These are phyloP conservation scores for Rutstroemia sp. DNA, from an alignment of 2,329 filamentous ascomycete species.

Conservation along the genomic window DNA sequence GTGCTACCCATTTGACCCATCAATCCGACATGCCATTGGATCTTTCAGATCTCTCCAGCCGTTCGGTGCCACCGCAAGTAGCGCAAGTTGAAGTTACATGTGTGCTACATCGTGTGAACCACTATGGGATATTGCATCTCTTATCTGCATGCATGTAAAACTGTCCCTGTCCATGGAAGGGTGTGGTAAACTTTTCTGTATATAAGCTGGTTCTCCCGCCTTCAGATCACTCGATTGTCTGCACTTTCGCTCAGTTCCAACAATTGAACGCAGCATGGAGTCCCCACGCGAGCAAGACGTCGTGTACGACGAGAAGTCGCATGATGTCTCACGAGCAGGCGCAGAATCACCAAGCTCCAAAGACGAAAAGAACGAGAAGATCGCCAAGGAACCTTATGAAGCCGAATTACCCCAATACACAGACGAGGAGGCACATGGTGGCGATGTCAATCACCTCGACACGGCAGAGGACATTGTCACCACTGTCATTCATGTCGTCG, in stretches of 20 bases:
- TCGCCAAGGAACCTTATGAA: background rate
- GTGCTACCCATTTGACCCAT: too few species aligned
- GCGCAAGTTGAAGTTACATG: too few species aligned
- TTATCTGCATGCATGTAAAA: too few species aligned
- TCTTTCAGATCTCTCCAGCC: too few species aligned
- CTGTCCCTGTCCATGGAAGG: too few species aligned
- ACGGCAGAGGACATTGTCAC: conserved; percentile 12
- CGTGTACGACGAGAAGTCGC: conserved; percentile 5
- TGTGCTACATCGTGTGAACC: too few species aligned
- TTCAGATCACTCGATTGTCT: too few species aligned
- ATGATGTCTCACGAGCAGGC: background rate
- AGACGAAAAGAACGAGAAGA: background rate
- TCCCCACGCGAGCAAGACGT: background rate
- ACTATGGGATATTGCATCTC: too few species aligned
- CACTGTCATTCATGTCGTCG: conserved; percentile 12
- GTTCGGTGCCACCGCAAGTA: too few species aligned
- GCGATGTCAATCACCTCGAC: conserved; percentile 3
- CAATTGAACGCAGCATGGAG: background rate
- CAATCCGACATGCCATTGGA: too few species aligned
- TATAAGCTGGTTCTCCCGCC: background rate
- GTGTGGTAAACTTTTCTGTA: background rate
- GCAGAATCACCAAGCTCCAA: background rate
- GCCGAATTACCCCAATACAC: background rate
- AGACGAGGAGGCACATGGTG: conserved; percentile 6
- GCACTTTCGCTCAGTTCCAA: background rate